phyloP scores from a whole-genome alignment of 1,284 basidiomycete species.

The Leccinum fallax region DNA sequence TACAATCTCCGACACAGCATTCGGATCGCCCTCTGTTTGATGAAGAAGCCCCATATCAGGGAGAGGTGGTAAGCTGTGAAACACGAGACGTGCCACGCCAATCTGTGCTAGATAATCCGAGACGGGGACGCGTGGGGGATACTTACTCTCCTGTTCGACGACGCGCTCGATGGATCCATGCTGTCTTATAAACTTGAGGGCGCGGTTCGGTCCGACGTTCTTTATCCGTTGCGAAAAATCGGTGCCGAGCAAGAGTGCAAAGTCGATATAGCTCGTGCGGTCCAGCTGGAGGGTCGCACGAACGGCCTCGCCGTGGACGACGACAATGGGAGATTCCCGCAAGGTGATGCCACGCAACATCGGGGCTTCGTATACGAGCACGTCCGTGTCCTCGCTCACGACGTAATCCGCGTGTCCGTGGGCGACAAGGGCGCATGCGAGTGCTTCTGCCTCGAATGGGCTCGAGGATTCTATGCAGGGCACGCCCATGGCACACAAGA shows the following conservation, averaged over 20 bases:
- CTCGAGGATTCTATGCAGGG: conserved; percentile 68
- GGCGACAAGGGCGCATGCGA: conserved; percentile 75
- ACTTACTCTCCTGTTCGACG: conserved; percentile 57
- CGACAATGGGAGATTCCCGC: conserved; percentile 55
- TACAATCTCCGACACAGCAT: conserved; percentile 46
- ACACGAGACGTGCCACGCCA: conserved; percentile 58
- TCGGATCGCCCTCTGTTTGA: conserved; percentile 42
- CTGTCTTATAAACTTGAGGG: conserved; percentile 69
- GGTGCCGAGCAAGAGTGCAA: conserved; percentile 83
- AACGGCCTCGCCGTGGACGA: conserved; percentile 67
- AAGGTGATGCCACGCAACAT: conserved; percentile 75
- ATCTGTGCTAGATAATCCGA: conserved; percentile 64
- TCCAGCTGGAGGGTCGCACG: conserved; percentile 60
- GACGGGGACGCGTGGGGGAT: conserved; percentile 46
- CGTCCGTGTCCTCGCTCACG: conserved; percentile 87
- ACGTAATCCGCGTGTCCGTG: conserved; percentile 81
- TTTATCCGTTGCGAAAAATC: conserved; percentile 83
- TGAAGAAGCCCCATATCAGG: conserved; percentile 45
- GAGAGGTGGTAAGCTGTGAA: conserved; percentile 61
- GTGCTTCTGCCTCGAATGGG: conserved; percentile 80
- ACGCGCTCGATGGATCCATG: conserved; percentile 77
- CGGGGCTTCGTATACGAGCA: conserved; percentile 77
- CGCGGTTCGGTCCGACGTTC: conserved; percentile 74
- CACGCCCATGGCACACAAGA: conserved; percentile 76
- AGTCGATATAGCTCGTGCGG: conserved; percentile 69